Evolutionary conservation across 805 yeast genomes (phyloP).

Genomic region (Barnettozyma wickerhamii): DNA sequence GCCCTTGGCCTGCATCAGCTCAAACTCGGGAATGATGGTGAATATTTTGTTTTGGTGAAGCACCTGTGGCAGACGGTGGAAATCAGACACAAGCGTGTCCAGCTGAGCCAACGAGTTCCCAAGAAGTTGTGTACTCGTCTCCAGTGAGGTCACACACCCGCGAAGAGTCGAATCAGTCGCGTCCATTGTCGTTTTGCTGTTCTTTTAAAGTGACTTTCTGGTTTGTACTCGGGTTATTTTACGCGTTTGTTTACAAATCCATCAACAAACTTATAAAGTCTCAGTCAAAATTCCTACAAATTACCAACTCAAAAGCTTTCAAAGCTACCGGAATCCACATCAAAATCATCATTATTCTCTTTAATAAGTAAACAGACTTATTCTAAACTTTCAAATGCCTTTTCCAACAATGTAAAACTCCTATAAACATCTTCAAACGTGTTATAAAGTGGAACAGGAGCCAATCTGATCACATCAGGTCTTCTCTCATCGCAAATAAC

Average conservation of each 20-base stretch:
- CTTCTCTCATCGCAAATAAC: slow-evolving; percentile 84
- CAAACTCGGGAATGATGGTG: slow-evolving; percentile 47
- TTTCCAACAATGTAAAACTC: slow-evolving; percentile 43
- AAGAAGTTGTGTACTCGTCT: slow-evolving; percentile 32
- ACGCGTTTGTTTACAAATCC: too few relatives aligned
- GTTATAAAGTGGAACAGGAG: slow-evolving; percentile 83
- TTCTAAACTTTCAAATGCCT: slow-evolving; percentile 13
- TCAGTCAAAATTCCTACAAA: not conserved
- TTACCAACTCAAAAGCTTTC: not conserved
- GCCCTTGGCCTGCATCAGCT: slow-evolving; percentile 37
- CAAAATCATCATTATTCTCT: too few relatives aligned
- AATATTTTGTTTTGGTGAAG: slow-evolving; percentile 43
- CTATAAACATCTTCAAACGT: slow-evolving; percentile 57
- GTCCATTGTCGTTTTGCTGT: slow-evolving; percentile 1
- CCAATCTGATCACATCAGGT: slow-evolving; percentile 87
- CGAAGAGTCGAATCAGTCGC: slow-evolving; percentile 12
- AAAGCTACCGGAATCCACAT: too few relatives aligned
- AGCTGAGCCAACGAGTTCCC: slow-evolving; percentile 31
- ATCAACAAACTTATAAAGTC: too few relatives aligned
- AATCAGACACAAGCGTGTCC: slow-evolving; percentile 33
- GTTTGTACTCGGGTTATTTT: too few relatives aligned
- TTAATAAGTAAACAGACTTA: too few relatives aligned
- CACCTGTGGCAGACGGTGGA: slow-evolving; percentile 34
- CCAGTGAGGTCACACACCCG: slow-evolving; percentile 31
- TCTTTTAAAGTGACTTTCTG: not conserved